A percentile compares a stretch with the other conserved stretches of the same genome.
Conservation (phyloP, 176 grass and related monocot genomes). For the Melocanna baccifera region DNA sequence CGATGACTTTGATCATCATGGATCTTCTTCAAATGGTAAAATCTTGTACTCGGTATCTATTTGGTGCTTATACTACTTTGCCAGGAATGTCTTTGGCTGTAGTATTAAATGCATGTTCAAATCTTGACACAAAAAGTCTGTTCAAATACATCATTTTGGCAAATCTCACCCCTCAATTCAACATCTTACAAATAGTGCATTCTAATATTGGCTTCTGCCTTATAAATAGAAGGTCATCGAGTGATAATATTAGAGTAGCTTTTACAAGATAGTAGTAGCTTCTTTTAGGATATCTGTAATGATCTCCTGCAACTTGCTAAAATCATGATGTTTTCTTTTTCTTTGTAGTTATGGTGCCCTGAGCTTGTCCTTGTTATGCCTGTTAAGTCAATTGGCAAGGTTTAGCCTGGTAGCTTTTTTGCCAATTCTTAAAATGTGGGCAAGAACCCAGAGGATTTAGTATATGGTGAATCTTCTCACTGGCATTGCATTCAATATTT, state of each 20-base stretch:
- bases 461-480: background rate
- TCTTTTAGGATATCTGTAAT: background rate
- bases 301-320: background rate
- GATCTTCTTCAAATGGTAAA: constrained; percentile 73
- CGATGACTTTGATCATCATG: constrained; percentile 92
- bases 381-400: background rate
- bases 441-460: background rate
- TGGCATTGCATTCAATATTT: background rate
- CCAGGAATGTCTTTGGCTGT: background rate
- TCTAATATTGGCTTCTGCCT: constrained; percentile 24
- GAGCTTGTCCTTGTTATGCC: background rate
- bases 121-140: background rate
- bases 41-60: background rate
- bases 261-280: background rate
- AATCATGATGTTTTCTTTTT: background rate
- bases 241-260: background rate
- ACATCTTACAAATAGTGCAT: constrained; percentile 23
- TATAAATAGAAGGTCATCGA: background rate
- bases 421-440: background rate
- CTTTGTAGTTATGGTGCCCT: background rate
- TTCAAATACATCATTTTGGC: background rate
- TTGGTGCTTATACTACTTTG: constrained; percentile 26
- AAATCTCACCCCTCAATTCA: background rate
- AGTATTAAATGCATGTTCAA: constrained; percentile 12
- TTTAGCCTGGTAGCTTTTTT: background rate